A percentile compares a stretch with the other conserved stretches of the same genome.
These are phyloP conservation scores for Luffa aegyptiaca DNA, from an alignment of 306 rosid species.

Conservation along the genomic window DNA sequence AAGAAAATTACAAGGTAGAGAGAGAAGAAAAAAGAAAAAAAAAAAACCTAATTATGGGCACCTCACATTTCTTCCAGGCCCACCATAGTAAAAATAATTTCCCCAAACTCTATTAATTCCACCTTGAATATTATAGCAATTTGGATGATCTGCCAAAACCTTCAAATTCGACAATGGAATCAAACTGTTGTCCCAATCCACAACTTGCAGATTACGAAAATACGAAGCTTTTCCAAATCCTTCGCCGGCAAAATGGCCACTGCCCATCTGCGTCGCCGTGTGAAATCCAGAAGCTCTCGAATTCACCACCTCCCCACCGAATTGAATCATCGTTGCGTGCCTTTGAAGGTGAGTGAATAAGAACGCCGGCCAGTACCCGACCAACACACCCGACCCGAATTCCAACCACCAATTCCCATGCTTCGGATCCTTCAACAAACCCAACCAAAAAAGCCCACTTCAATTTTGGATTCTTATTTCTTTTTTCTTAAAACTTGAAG, in stretches of 20 bases:
- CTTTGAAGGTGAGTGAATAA: constrained; percentile 63
- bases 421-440: constrained; percentile 57
- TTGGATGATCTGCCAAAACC: constrained; percentile 90
- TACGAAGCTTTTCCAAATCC: constrained; percentile 88
- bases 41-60: constrained; percentile 44
- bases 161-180: constrained; percentile 59
- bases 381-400: constrained; percentile 61
- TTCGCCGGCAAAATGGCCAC: constrained; percentile 81
- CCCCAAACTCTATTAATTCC: constrained; percentile 91
- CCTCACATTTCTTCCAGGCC: constrained; percentile 82
- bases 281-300: constrained; percentile 50
- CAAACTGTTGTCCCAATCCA: constrained; percentile 85
- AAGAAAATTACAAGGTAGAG: not conserved
- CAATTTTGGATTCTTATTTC: not conserved
- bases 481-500: not conserved
- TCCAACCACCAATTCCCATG: constrained; percentile 99
- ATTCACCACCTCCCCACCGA: constrained; percentile 87
- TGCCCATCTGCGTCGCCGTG: constrained; percentile 88
- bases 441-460: not conserved
- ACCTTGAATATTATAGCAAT: constrained; percentile 87
- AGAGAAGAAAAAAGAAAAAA: not conserved
- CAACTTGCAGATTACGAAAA: constrained; percentile 71
- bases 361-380: constrained; percentile 92
- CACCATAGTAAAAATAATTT: constrained; percentile 89
- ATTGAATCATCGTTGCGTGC: constrained; percentile 90